Base-by-base conservation (phyloP, 495 filamentous ascomycete genomes). In the Penicillium silybi region DNA sequence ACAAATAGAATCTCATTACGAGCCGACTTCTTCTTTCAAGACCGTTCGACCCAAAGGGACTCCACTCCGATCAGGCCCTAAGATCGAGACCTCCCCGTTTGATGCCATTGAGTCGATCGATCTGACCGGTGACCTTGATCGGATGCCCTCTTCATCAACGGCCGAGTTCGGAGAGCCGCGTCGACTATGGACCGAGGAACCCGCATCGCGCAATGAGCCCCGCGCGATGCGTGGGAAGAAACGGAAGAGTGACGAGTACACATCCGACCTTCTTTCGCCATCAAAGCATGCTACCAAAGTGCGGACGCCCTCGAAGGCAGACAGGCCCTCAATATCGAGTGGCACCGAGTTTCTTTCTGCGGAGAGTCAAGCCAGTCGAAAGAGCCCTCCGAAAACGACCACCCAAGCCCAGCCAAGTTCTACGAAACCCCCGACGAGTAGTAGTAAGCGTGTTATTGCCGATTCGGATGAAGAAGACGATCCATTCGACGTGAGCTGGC, bases 181-280 rank as follows among this genome's bases (percentile, higher is more conserved):
- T 34, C 64, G 63, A 29, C 29, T 87, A 53, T 89, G 85, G 86
- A 70, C 68, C 15, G 84, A 86, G 56, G 81, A 83, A 25, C 72
- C 70, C 41, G 76, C 79, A 17, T 64, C 60, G 16, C 68, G 78
- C 41, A 66, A 62, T 46, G 66, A 71, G 34, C 71, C 78, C 32
- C 22, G 62, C 1, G 62, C 77, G 4, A 82, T 74, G 59, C 78
- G 78, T 52, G 75, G 79, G 10, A 84, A 81, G 66, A 92, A 91
- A 68, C 68, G 89, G 41, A 92, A 89, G 59, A 90, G 87, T 54
- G 80, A 85, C 35, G 84, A 88, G 46, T 80, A 85, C 43, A 78
- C 77, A 37, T 73, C 73, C 15, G 76, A 79, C 58, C 63, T 75
- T 16, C 41, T 64, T 0, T 68, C 72, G 2, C 67, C 70, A 6